Evolutionary conservation across 768 basidiomycete species (phyloP), one percentile per base, ranked within the genome.

Genomic region (Chlorophyllum brunneum): DNA sequence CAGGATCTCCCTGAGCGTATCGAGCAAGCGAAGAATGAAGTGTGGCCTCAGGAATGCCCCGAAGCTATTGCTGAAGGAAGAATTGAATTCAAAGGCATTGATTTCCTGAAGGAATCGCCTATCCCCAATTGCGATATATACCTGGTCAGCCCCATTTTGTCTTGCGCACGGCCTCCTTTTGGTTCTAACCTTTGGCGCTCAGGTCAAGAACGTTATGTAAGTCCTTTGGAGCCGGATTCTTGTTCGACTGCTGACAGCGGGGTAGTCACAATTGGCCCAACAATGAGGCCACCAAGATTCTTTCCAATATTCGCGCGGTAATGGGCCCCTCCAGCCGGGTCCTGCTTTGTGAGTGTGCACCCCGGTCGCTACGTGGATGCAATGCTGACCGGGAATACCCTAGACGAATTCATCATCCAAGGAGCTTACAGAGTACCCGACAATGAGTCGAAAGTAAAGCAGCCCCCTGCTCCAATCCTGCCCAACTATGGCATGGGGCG

Each of bases 401-500:
- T 51, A 74, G 71, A 73, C 47, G 72, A 75, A 55, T 66, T 61
- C 50, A 62, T 72, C 27, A 57, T 73, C 11, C 70, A 68, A 50
- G 57, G 63, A 31, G 61, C 61, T 1, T 56, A 58, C 11, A 54
- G 61, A 13, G 41, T 54, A 22, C 48, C 41, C 5, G 24, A 43
- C 16, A 22, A 27, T 18, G 42, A 43, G 11, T 18, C n/a, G 9
- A 30, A 7, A 13, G 47, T 34, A 39, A 20, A 22, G 34, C 55
- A 63, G 54, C 75, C 74, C 1, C 75, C 76, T 0, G 67, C 69
- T 41, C 78, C 75, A 0, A 61, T 81, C 41, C 66, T 79, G 1
- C 69, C 77, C 3, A 78, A 78, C 62, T 78, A 71, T 44, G 77
- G 75, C 5, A 64, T 67, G 7, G 77, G 72, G 1, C 64, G 63